These are phyloP conservation scores for Xylaria sp. DNA, from an alignment of 2,329 filamentous ascomycete genomes.

Conservation along the genomic window DNA sequence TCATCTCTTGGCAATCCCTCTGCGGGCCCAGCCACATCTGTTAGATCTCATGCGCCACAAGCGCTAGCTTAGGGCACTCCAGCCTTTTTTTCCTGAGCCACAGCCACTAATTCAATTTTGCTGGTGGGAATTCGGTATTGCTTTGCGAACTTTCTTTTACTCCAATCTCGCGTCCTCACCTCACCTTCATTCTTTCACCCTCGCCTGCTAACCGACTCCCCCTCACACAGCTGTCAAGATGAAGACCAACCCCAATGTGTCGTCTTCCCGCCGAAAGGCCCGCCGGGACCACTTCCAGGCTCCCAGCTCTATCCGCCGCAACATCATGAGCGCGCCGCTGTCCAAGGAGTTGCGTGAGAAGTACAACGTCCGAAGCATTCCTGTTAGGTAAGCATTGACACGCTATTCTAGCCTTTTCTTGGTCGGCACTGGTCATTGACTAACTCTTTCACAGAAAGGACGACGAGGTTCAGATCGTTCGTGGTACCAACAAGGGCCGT, in stretches of 20 bases:
- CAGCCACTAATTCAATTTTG: constrained; percentile 28
- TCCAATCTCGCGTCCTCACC: constrained; percentile 13
- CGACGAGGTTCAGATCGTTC: constrained; percentile 91
- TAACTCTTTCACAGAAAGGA: constrained; percentile 68
- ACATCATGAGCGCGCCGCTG: constrained; percentile 95
- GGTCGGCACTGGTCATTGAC: constrained; percentile 76
- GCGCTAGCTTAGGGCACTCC: constrained; percentile 34
- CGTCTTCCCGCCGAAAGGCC: constrained; percentile 83
- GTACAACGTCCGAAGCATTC: constrained; percentile 97
- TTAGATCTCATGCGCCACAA: constrained; percentile 2
- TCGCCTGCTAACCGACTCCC: constrained; percentile 18
- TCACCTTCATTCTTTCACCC: constrained; percentile 5
- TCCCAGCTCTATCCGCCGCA: constrained; percentile 90
- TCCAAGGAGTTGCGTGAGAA: constrained; percentile 98
- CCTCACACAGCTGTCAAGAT: constrained; percentile 39
- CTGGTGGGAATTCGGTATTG: constrained; percentile 12
- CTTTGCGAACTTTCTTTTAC: constrained; percentile 25
- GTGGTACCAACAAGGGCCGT: constrained; percentile 94
- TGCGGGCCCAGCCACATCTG: not conserved
- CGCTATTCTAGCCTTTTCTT: not conserved
- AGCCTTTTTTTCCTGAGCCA: constrained; percentile 31
- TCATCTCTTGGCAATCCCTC: not conserved
- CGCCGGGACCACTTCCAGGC: constrained; percentile 98
- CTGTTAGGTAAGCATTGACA: constrained; percentile 61
- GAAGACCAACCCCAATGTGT: constrained; percentile 41